These are phyloP conservation scores for Wickerhamomyces bisporus DNA, from an alignment of 805 yeast species.

Conservation along the genomic window DNA sequence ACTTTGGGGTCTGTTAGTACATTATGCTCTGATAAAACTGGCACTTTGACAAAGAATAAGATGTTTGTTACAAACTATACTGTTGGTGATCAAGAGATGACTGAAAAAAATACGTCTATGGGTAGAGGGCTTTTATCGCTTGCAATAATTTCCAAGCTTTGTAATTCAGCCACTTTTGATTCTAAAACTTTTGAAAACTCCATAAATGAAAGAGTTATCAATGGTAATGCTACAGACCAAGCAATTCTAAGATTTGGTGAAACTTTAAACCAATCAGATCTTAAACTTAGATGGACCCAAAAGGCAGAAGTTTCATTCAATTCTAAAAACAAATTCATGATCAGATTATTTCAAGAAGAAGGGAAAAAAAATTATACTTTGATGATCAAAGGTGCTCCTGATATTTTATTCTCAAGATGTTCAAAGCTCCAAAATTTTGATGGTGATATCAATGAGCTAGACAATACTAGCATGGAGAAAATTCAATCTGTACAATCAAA, in stretches of 20 bases:
- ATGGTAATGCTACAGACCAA: slow-evolving; percentile 46
- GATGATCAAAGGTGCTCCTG: slow-evolving; percentile 43
- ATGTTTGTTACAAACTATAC: slow-evolving; percentile 34
- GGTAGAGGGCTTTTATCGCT: slow-evolving; percentile 5
- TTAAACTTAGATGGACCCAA: slow-evolving; percentile 20
- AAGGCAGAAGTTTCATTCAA: slow-evolving; percentile 35
- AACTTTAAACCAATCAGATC: slow-evolving; percentile 10
- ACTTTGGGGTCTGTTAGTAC: slow-evolving; percentile 53
- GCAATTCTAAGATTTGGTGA: slow-evolving; percentile 37
- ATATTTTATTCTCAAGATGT: slow-evolving; percentile 33
- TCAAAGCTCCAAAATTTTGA: slow-evolving; percentile 11
- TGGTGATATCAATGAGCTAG: slow-evolving; percentile 9
- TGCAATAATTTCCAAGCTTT: slow-evolving; percentile 25
- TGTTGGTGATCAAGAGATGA: slow-evolving; percentile 5
- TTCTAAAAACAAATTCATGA: slow-evolving; percentile 43
- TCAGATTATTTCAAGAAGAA: slow-evolving; percentile 25
- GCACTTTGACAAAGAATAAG: slow-evolving; percentile 45
- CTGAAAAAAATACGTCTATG: not conserved
- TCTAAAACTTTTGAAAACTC: slow-evolving; percentile 11
- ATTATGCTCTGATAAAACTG: slow-evolving; percentile 39
- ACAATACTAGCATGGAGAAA: slow-evolving; percentile 6
- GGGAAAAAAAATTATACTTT: slow-evolving; percentile 4
- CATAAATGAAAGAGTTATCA: slow-evolving; percentile 21
- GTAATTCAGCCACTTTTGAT: slow-evolving; percentile 31
- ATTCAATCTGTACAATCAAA: slow-evolving; percentile 25